These are phyloP conservation scores for Brasenia schreberi DNA, from an alignment of 164 flowering plant genomes.

Conservation along the genomic window DNA sequence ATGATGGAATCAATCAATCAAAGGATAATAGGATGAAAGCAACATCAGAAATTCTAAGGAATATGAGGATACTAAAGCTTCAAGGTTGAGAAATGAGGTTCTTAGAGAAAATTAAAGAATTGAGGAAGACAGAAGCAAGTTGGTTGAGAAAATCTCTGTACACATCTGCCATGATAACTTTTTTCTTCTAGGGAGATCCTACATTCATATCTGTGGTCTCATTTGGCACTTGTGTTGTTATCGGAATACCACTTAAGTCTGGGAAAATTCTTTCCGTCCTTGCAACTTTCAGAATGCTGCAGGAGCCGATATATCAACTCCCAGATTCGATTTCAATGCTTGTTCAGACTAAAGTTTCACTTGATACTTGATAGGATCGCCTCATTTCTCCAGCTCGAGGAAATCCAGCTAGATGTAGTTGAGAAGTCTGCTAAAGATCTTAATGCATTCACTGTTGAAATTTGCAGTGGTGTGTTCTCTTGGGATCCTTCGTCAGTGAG, in stretches of 20 bases:
- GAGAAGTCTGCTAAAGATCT: conserved; percentile 19
- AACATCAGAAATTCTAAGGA: conserved; percentile 37
- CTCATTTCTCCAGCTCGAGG: conserved; percentile 31
- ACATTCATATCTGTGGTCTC: conserved; percentile 34
- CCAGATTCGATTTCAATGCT: conserved; percentile 35
- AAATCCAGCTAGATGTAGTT: conserved; percentile 18
- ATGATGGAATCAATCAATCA: conserved; percentile 39
- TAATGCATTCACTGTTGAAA: conserved; percentile 25
- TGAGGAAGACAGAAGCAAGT: conserved; percentile 23
- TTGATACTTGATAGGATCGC: conserved; percentile 36
- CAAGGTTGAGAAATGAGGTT: conserved; percentile 59
- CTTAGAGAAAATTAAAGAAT: conserved; percentile 21
- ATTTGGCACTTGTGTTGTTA: conserved; percentile 28
- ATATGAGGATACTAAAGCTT: conserved; percentile 51
- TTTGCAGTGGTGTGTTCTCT: conserved; percentile 29
- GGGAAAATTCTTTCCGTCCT: conserved; percentile 39
- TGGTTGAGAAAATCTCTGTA: conserved; percentile 31
- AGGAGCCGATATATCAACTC: conserved; percentile 31
- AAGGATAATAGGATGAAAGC: conserved; percentile 42
- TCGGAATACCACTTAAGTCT: conserved; percentile 35
- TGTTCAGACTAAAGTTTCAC: conserved; percentile 41
- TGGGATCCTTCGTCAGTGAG: conserved; percentile 29
- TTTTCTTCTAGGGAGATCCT: conserved; percentile 34
- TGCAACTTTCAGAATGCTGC: conserved; percentile 42
- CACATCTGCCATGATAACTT: conserved; percentile 18